A percentile compares a stretch with the other conserved stretches of the same genome.
Evolutionary conservation across 441 rosid genomes (phyloP).

Genomic region (Kokia cookei): DNA sequence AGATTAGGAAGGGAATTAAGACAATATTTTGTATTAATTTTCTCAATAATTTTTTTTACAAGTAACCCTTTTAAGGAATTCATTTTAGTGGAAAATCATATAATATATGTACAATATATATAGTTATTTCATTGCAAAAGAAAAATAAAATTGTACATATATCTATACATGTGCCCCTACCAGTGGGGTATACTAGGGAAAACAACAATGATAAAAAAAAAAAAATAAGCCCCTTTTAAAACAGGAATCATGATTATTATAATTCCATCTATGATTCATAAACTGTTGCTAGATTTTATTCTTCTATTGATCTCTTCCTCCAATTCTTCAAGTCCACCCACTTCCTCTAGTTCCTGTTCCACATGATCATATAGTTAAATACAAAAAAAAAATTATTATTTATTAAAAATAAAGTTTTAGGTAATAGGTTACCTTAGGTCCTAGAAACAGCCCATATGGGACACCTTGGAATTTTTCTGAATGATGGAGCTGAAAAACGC

Average conservation of each 20-base stretch:
- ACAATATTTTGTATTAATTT: no score
- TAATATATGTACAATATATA: background rate
- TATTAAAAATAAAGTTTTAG: background rate
- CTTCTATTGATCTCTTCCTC: slow-evolving; percentile 68
- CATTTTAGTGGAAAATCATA: background rate
- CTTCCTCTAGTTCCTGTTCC: slow-evolving; percentile 79
- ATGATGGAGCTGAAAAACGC: slow-evolving; percentile 71
- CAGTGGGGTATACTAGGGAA: background rate
- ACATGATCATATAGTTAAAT: background rate
- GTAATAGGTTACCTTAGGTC: slow-evolving; percentile 41
- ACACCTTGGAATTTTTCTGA: slow-evolving; percentile 87
- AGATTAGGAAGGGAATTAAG: no score
- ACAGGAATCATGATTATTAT: background rate
- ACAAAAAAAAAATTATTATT: no score
- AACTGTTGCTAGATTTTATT: slow-evolving; percentile 33
- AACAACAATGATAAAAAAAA: background rate
- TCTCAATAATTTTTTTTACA: no score
- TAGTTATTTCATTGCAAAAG: background rate
- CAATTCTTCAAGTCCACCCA: slow-evolving; percentile 77
- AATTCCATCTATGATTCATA: background rate
- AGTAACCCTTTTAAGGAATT: background rate
- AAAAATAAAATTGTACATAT: background rate
- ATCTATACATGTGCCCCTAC: background rate
- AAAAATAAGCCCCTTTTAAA: background rate
- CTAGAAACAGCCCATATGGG: slow-evolving; percentile 94